Percentiles rank a stretch among this genome's conserved stretches.
Conservation (phyloP, 1,139 yeast species). For the Saccharomyces pastorianus region DNA sequence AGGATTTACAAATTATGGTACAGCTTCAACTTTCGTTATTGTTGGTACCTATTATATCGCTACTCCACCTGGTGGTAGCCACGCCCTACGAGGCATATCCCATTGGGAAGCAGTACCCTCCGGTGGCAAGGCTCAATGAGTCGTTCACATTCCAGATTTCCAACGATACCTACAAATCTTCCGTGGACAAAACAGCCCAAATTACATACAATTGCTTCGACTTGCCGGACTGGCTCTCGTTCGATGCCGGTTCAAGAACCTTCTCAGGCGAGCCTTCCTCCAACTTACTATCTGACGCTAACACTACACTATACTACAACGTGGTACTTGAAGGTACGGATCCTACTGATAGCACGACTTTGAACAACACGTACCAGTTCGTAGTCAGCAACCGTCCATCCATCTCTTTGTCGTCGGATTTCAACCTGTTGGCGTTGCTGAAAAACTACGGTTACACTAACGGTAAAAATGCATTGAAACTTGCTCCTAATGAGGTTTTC, state of each 20-base stretch:
- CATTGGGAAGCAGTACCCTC: conserved; percentile 72
- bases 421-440: conserved; percentile 43
- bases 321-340: conserved; percentile 62
- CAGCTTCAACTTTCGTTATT: neutral
- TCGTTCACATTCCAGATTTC: conserved; percentile 63
- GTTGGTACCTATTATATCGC: neutral
- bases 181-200: conserved; percentile 33
- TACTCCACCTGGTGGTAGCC: conserved; percentile 10
- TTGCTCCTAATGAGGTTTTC: conserved; percentile 61
- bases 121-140: conserved; percentile 67
- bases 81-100: conserved; percentile 67
- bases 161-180: conserved; percentile 58
- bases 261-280: conserved; percentile 61
- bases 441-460: conserved; percentile 57
- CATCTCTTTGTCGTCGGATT: conserved; percentile 33
- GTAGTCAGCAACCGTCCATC: conserved; percentile 52
- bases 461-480: conserved; percentile 65
- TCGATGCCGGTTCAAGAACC: conserved; percentile 53
- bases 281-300: conserved; percentile 37
- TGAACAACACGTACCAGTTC: conserved; percentile 44
- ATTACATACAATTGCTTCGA: conserved; percentile 49
- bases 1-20: neutral
- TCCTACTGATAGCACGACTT: conserved; percentile 37
- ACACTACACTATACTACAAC: conserved; percentile 31
- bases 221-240: conserved; percentile 71